Base-by-base conservation (phyloP, 2,329 filamentous ascomycete genomes). In the Colletotrichum australisinense region DNA sequence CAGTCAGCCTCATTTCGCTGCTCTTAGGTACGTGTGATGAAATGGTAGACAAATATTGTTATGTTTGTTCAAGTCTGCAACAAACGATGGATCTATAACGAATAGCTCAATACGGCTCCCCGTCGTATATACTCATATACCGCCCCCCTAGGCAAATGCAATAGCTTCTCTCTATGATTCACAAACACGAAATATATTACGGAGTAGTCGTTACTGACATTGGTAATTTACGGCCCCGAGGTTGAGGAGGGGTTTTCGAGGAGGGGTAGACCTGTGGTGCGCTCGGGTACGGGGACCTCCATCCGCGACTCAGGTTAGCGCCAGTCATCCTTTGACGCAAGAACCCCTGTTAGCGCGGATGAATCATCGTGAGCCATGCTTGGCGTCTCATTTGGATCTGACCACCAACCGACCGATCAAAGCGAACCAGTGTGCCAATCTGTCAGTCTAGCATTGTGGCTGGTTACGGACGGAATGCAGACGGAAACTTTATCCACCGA, bases 321-420 rank as follows among this genome's bases (percentile, higher is more conserved):
- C 22, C 26, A 9, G 22, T 7, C 52, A 7, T 5, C 14, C 67
- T 30, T 16, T 19, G 4, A 19, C 22, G 26, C 22, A 19, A 19
- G 3, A 32, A 56, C 35, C 55, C 67, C 49, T 65, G 46, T 67
- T 73, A 73, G 70, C 70, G 70, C 67, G 53, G 70, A 73, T 73
- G 67, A 73, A 70, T 73, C 70, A 73, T 73, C 46, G 24, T 73
- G 67, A 73, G 60, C 70, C 60, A 73, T 59, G n/a, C 60, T 70
- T 65, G 55, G 67, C 55, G 56, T 35, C 22, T 42, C 38, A 42
- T 11, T 26, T 12, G 16, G 24, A 24, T 69, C 66, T 52, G 38
- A 59, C 65, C 65, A 69, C 58, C n/a, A 24, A 2, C 26, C 7
- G 28, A 19, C 38, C 9, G 12, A 42, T 16, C 5, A 16, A 42